These are phyloP conservation scores for Arbutus unedo DNA, from an alignment of 148 eudicot genomes.

Conservation along the genomic window DNA sequence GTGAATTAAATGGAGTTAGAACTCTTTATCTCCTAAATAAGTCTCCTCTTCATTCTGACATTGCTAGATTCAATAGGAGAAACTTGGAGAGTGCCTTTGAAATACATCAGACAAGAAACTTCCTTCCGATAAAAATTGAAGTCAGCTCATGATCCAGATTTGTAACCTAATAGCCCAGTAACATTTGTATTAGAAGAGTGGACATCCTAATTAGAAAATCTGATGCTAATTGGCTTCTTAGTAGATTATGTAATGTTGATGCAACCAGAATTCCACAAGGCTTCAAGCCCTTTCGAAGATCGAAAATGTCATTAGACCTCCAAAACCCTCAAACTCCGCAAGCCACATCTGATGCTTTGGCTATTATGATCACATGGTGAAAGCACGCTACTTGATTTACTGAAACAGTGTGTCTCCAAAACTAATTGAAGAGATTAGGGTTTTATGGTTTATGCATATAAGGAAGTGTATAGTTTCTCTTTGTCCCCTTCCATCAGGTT, in stretches of 20 bases:
- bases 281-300: neutral
- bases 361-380: neutral
- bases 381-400: neutral
- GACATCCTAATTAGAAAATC: neutral
- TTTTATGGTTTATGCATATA: neutral
- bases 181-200: neutral
- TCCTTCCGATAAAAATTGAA: neutral
- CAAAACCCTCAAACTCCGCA: neutral
- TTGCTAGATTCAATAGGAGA: neutral
- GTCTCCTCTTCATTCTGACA: neutral
- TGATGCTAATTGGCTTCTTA: no score
- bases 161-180: neutral
- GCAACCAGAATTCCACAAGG: neutral
- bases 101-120: neutral
- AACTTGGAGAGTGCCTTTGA: neutral
- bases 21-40: neutral
- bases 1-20: neutral
- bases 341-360: neutral
- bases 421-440: neutral
- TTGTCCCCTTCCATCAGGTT: neutral
- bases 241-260: neutral
- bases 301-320: no score
- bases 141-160: neutral
- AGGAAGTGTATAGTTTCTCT: neutral
- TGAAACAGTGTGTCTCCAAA: neutral